These are phyloP conservation scores for Clonostachys solani DNA, from an alignment of 2,329 filamentous ascomycete species.

Conservation along the genomic window DNA sequence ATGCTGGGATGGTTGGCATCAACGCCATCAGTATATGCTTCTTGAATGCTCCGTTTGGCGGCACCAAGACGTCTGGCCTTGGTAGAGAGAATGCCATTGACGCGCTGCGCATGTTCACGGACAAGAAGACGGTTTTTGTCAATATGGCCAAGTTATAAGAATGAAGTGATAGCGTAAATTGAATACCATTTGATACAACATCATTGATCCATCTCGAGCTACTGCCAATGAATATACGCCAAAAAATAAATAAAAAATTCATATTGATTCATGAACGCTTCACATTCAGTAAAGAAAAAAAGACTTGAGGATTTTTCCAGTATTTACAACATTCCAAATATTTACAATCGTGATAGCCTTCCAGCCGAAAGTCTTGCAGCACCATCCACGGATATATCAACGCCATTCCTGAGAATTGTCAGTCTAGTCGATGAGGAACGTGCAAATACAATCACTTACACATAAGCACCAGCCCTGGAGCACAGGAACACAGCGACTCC, in stretches of 20 bases:
- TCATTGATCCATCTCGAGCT: no score
- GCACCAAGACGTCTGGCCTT: conserved; percentile 42
- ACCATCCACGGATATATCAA: conserved; percentile 27
- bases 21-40: conserved; percentile 41
- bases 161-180: background rate
- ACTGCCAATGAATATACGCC: background rate
- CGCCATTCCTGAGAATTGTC: conserved; percentile 21
- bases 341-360: conserved; percentile 16
- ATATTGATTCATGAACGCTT: background rate
- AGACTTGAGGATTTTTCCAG: no score
- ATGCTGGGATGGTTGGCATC: conserved; percentile 68
- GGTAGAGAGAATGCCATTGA: conserved; percentile 44
- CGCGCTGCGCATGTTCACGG: conserved; percentile 40
- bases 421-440: background rate
- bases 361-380: conserved; percentile 19
- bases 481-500: conserved; percentile 54
- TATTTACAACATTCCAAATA: no score
- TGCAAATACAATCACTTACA: conserved; percentile 21
- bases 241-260: background rate
- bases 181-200: background rate
- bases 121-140: conserved; percentile 45
- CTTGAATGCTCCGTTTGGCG: conserved; percentile 40
- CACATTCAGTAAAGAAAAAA: no score
- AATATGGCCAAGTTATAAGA: conserved; percentile 19
- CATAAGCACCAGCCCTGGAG: conserved; percentile 45